Evolutionary conservation across 2,329 filamentous ascomycete species (phyloP).

Genomic region (Xylaria sp.): DNA sequence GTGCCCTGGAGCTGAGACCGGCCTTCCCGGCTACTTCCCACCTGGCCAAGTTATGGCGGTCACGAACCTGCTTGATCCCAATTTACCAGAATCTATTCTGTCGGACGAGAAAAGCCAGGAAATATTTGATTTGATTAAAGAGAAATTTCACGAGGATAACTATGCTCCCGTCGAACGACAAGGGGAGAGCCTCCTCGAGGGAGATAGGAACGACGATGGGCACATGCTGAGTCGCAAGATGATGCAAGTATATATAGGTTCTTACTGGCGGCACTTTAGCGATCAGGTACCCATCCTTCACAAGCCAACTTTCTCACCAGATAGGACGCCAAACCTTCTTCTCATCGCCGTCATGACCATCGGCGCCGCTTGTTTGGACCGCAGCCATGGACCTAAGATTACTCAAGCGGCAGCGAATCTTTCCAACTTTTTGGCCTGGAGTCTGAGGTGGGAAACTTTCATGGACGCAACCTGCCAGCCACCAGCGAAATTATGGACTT

Average conservation of each 20-base stretch:
- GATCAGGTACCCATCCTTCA: slow-evolving; percentile 94
- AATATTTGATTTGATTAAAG: slow-evolving; percentile 81
- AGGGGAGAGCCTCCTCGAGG: slow-evolving; percentile 81
- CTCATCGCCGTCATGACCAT: slow-evolving; percentile 91
- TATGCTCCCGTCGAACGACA: slow-evolving; percentile 77
- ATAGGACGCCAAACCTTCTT: slow-evolving; percentile 84
- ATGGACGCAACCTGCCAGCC: slow-evolving; percentile 90
- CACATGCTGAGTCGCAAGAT: slow-evolving; percentile 85
- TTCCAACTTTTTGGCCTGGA: slow-evolving; percentile 90
- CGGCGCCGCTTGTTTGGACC: slow-evolving; percentile 88
- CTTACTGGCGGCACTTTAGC: slow-evolving; percentile 95
- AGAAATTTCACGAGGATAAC: slow-evolving; percentile 82
- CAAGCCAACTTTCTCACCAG: slow-evolving; percentile 90
- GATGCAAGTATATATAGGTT: slow-evolving; percentile 94
- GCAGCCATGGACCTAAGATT: slow-evolving; percentile 77
- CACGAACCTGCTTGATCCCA: slow-evolving; percentile 83
- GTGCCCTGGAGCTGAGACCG: slow-evolving; percentile 60
- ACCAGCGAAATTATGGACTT: slow-evolving; percentile 94
- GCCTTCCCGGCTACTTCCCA: slow-evolving; percentile 65
- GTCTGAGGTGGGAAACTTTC: slow-evolving; percentile 95
- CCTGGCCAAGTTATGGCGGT: slow-evolving; percentile 85
- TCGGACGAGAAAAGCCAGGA: slow-evolving; percentile 89
- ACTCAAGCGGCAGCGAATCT: slow-evolving; percentile 83
- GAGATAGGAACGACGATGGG: slow-evolving; percentile 72
- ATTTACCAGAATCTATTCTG: slow-evolving; percentile 79